A percentile compares a stretch with the other conserved stretches of the same genome.
Evolutionary conservation across 2,329 filamentous ascomycete species (phyloP).

Genomic region (Colletotrichum scovillei): DNA sequence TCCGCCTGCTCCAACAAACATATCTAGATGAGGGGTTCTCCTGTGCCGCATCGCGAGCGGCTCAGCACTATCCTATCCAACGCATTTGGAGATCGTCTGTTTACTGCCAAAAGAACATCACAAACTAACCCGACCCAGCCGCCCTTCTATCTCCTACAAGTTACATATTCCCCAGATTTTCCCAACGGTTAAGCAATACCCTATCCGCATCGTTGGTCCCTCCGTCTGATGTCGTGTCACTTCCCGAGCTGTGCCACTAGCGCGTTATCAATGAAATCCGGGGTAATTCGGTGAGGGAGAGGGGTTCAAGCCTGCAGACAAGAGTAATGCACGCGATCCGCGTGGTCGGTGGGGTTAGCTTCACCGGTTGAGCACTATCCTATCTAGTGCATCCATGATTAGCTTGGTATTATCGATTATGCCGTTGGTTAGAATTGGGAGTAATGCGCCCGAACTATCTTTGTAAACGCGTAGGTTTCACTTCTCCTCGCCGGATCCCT

Average conservation of each 20-base stretch:
- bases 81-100: not conserved
- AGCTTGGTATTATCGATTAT: not conserved
- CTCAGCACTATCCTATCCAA: conserved; percentile 8
- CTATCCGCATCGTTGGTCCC: not conserved
- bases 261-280: not conserved
- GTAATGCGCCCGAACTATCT: not conserved
- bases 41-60: not conserved
- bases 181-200: conserved; percentile 10
- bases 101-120: not conserved
- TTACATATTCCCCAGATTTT: not conserved
- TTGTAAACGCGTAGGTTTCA: not conserved
- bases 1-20: not conserved
- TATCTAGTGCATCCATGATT: conserved; percentile 13
- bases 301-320: not conserved
- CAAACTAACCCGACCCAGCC: not conserved
- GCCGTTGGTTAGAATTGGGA: not conserved
- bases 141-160: not conserved
- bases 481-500: not conserved
- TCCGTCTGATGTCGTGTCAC: not conserved
- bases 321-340: not conserved
- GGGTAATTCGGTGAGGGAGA: not conserved
- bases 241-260: not conserved
- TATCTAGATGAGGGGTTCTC: not conserved
- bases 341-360: not conserved
- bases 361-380: conserved; percentile 13